These are phyloP conservation scores for Fraxinus velutina DNA, from an alignment of 305 asterid genomes.

Conservation along the genomic window DNA sequence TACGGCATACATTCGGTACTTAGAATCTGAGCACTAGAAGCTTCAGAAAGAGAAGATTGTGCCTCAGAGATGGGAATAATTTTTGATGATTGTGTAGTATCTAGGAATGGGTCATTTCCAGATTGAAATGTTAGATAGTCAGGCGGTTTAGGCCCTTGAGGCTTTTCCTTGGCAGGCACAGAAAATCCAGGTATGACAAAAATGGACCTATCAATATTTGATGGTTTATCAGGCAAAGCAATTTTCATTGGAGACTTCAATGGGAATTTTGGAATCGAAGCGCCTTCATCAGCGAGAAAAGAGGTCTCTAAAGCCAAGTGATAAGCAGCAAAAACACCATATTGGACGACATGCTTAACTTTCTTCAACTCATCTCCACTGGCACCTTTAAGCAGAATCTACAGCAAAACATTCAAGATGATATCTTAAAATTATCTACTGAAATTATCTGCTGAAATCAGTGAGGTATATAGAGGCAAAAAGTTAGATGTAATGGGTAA, in stretches of 20 bases:
- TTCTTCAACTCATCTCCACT: constrained; percentile 78
- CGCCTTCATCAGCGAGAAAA: constrained; percentile 89
- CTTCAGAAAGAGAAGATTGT: constrained; percentile 27
- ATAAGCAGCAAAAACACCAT: constrained; percentile 84
- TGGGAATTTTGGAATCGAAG: constrained; percentile 66
- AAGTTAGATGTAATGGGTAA: background rate
- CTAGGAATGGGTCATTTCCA: constrained; percentile 27
- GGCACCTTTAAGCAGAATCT: constrained; percentile 84
- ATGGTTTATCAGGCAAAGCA: constrained; percentile 59
- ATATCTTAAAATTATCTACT: background rate
- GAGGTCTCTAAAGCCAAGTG: constrained; percentile 82
- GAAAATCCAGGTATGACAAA: constrained; percentile 52
- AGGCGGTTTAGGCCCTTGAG: constrained; percentile 22
- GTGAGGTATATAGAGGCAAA: background rate
- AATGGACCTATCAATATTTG: constrained; percentile 57
- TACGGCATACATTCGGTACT: constrained; percentile 24
- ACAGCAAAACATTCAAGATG: constrained; percentile 24
- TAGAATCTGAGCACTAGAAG: constrained; percentile 33
- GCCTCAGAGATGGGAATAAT: constrained; percentile 28
- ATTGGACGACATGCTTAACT: constrained; percentile 64
- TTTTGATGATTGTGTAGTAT: constrained; percentile 33
- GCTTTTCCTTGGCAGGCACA: constrained; percentile 33
- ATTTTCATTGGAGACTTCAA: constrained; percentile 67
- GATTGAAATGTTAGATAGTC: constrained; percentile 29
- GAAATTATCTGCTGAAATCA: background rate